These are phyloP conservation scores for Zarea fungicola DNA, from an alignment of 2,329 filamentous ascomycete species.

Conservation along the genomic window DNA sequence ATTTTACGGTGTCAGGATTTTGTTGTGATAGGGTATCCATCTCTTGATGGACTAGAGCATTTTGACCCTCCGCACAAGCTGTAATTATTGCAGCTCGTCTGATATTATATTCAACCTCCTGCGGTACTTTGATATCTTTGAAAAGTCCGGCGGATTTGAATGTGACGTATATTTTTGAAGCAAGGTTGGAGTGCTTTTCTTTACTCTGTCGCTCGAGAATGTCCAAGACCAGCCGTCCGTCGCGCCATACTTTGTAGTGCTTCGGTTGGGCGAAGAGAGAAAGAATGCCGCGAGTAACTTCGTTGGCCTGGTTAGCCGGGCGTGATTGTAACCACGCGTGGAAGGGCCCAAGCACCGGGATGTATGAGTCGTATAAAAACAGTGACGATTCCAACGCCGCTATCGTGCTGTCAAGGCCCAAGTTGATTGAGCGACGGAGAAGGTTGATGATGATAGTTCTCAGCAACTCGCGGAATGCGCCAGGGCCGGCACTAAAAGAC, in stretches of 20 bases:
- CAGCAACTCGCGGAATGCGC: neutral
- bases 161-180: neutral
- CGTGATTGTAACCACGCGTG: neutral
- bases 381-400: neutral
- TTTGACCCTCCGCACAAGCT: neutral
- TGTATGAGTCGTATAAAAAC: neutral
- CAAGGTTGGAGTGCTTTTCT: neutral
- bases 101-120: neutral
- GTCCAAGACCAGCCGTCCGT: neutral
- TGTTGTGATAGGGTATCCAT: neutral
- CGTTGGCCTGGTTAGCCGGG: neutral
- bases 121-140: neutral
- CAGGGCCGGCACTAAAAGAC: neutral
- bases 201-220: neutral
- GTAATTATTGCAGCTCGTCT: slow-evolving; percentile 4
- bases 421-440: neutral
- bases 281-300: neutral
- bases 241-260: neutral
- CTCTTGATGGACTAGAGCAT: neutral
- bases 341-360: neutral
- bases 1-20: neutral
- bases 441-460: slow-evolving; percentile 1
- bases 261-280: neutral
- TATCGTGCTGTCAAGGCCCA: neutral
- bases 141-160: slow-evolving; percentile 4